Conservation (phyloP, 371 early-diverging fungal species). For the Zopfochytrium polystomum region DNA sequence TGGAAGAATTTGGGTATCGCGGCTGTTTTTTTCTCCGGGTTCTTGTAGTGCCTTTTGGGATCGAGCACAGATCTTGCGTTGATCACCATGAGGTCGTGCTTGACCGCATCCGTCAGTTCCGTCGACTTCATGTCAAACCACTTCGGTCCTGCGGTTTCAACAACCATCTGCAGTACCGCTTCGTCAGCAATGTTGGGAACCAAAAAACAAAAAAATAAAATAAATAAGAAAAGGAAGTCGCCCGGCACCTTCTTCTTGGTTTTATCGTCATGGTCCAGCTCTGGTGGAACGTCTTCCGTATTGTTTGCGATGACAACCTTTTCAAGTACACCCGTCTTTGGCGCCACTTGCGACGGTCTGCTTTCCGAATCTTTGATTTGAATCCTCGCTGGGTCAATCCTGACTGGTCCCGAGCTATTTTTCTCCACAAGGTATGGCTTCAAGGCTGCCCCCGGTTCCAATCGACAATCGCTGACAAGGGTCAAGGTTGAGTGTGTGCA, state of each 20-base stretch:
- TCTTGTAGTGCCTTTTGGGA: constrained; percentile 89
- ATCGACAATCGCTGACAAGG: neutral
- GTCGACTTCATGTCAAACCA: constrained; percentile 94
- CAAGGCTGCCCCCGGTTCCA: neutral
- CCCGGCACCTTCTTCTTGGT: constrained; percentile 32
- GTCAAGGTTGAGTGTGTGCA: neutral
- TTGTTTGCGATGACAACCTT: constrained; percentile 21
- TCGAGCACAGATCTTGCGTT: constrained; percentile 86
- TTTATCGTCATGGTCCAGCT: constrained; percentile 29
- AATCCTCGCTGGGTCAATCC: constrained; percentile 14
- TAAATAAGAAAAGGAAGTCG: constrained; percentile 1
- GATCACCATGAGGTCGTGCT: constrained; percentile 82
- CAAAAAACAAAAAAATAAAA: neutral
- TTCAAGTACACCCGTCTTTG: constrained; percentile 14
- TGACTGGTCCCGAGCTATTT: constrained; percentile 9
- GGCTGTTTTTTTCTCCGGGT: constrained; percentile 59
- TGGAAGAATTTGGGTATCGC: constrained; percentile 87
- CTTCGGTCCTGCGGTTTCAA: constrained; percentile 49
- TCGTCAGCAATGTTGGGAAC: neutral
- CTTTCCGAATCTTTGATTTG: constrained; percentile 12
- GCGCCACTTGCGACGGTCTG: constrained; percentile 6
- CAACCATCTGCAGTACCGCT: constrained; percentile 15
- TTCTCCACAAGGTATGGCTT: constrained; percentile 15
- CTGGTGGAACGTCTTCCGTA: constrained; percentile 22
- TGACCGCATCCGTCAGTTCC: constrained; percentile 80